Percentiles rank a stretch among this genome's conserved stretches.
phyloP scores from a whole-genome alignment of 768 basidiomycete genomes.

The Clavaria fumosa region DNA sequence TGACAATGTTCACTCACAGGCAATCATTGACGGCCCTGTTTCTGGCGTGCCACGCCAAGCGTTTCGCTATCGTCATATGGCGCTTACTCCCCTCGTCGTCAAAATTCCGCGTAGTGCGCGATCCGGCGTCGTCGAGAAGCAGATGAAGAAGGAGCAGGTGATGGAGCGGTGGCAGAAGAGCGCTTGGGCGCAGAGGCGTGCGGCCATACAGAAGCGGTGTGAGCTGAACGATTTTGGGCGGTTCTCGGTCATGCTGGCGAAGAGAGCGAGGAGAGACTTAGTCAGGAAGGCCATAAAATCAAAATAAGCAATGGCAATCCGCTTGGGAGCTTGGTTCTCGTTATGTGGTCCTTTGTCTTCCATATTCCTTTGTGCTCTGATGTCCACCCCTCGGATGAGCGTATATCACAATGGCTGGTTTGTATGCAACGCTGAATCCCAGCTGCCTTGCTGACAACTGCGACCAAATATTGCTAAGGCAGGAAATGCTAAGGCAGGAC shows the following conservation, averaged over 20 bases:
- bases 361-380: too few relatives aligned
- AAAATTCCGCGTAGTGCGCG: slow-evolving; percentile 82
- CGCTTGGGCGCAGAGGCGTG: slow-evolving; percentile 78
- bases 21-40: slow-evolving; percentile 87
- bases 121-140: slow-evolving; percentile 67
- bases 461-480: too few relatives aligned
- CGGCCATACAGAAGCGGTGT: slow-evolving; percentile 57
- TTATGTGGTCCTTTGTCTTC: too few relatives aligned
- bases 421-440: too few relatives aligned
- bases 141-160: slow-evolving; percentile 71
- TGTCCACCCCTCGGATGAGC: too few relatives aligned
- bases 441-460: too few relatives aligned
- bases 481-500: too few relatives aligned
- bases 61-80: slow-evolving; percentile 83
- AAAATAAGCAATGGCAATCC: too few relatives aligned
- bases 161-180: slow-evolving; percentile 83
- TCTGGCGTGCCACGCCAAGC: slow-evolving; percentile 87
- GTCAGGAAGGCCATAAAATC: too few relatives aligned
- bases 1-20: slow-evolving; percentile 29
- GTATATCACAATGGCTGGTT: too few relatives aligned
- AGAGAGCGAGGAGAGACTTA: slow-evolving; percentile 84
- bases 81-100: slow-evolving; percentile 77
- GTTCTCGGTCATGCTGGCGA: slow-evolving; percentile 75
- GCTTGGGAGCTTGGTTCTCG: too few relatives aligned
- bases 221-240: slow-evolving; percentile 81